These are phyloP conservation scores for Candolleomyces aberdarensis DNA, from an alignment of 768 basidiomycete genomes.

Conservation along the genomic window DNA sequence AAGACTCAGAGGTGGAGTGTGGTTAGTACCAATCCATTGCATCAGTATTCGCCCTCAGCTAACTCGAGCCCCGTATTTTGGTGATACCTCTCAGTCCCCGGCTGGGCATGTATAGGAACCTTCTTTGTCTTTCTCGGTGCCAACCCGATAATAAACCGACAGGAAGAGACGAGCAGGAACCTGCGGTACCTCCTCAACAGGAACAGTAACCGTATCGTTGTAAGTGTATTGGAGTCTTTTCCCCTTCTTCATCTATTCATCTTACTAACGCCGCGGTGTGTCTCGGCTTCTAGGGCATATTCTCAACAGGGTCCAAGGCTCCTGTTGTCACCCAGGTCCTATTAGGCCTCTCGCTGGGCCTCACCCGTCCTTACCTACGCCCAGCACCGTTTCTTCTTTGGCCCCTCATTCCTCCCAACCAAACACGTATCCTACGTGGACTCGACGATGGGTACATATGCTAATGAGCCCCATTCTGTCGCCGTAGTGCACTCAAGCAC, in stretches of 20 bases:
- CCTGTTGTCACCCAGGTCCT: constrained; percentile 47
- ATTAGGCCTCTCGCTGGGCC: constrained; percentile 48
- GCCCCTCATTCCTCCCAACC: background rate
- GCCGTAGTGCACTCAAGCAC: background rate
- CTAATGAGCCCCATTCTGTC: background rate
- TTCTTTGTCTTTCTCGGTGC: constrained; percentile 55
- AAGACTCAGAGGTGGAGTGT: constrained; percentile 43
- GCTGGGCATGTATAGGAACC: constrained; percentile 58
- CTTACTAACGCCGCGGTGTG: background rate
- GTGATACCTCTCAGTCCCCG: constrained; percentile 29
- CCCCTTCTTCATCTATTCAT: background rate
- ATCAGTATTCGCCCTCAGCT: no score
- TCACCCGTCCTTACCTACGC: constrained; percentile 39
- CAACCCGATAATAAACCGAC: constrained; percentile 55
- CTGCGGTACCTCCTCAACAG: constrained; percentile 62
- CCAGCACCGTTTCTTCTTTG: background rate
- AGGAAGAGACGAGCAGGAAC: constrained; percentile 61
- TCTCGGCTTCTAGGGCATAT: constrained; percentile 39
- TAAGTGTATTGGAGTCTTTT: constrained; percentile 26
- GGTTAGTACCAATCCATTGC: constrained; percentile 33
- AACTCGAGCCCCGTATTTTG: background rate
- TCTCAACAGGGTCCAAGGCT: constrained; percentile 48
- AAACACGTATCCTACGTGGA: background rate
- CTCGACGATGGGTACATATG: background rate
- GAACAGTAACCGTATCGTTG: constrained; percentile 54